Percentiles rank a stretch among this genome's conserved stretches.
These are phyloP conservation scores for Umbelopsis ramanniana DNA, from an alignment of 192 early-diverging fungal species.

Conservation along the genomic window DNA sequence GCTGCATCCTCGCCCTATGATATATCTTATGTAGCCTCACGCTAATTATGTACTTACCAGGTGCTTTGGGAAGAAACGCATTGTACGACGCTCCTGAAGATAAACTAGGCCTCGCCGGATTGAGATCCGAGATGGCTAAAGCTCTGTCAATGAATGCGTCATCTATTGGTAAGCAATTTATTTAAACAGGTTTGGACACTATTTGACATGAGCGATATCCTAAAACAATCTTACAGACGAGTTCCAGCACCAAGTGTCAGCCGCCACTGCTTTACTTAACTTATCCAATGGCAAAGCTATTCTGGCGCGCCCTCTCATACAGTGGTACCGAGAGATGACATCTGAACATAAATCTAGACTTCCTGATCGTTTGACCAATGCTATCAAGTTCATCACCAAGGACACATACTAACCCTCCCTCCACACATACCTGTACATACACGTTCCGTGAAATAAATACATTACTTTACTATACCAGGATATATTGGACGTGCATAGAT, in stretches of 20 bases:
- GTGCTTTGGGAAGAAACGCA: neutral
- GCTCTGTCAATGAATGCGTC: neutral
- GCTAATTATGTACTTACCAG: neutral
- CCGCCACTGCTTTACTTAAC: neutral
- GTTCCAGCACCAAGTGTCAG: neutral
- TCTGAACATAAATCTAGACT: neutral
- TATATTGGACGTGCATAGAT: too few relatives aligned
- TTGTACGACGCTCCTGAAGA: neutral
- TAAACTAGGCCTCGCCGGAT: neutral
- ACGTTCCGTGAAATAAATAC: neutral
- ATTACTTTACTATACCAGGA: neutral
- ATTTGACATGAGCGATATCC: too few relatives aligned
- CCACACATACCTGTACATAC: conserved; percentile 5
- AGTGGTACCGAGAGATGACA: conserved; percentile 10
- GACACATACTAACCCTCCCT: neutral
- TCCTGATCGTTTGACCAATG: neutral
- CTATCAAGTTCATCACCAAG: conserved; percentile 1
- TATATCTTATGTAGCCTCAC: too few relatives aligned
- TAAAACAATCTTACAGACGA: neutral
- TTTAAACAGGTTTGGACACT: too few relatives aligned
- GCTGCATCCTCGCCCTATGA: too few relatives aligned
- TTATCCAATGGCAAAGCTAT: conserved; percentile 9
- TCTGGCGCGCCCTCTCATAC: conserved; percentile 4
- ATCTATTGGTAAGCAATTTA: neutral
- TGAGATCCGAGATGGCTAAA: conserved; percentile 20